A percentile compares a stretch with the other conserved stretches of the same genome.
Conservation (phyloP, 768 basidiomycete genomes). For the Suillus bovinus region DNA sequence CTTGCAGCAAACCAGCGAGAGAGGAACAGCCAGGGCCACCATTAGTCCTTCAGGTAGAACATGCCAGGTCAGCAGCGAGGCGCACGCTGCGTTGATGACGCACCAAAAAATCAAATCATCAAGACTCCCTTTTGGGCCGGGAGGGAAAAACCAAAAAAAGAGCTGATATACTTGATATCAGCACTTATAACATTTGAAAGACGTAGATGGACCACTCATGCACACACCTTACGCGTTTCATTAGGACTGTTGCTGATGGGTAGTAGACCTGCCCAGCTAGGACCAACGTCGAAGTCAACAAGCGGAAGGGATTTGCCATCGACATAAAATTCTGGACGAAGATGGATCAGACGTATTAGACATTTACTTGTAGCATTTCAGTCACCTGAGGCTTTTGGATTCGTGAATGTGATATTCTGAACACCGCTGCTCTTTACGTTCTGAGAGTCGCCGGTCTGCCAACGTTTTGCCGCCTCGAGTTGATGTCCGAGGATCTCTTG, state of each 20-base stretch:
- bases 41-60: background rate
- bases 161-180: constrained; percentile 33
- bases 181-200: background rate
- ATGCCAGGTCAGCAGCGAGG: too few species aligned
- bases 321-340: constrained; percentile 63
- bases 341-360: constrained; percentile 11
- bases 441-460: constrained; percentile 12
- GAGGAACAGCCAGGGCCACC: background rate
- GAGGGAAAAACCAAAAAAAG: constrained; percentile 86
- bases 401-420: background rate
- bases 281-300: constrained; percentile 72
- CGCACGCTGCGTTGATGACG: background rate
- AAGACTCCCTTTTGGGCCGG: constrained; percentile 60
- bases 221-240: constrained; percentile 64
- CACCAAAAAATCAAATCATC: background rate
- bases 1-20: background rate
- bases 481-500: constrained; percentile 47
- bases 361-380: background rate
- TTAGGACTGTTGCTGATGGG: constrained; percentile 62
- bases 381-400: background rate
- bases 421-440: constrained; percentile 22
- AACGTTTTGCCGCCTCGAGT: constrained; percentile 31
- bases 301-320: constrained; percentile 64
- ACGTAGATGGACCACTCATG: background rate
- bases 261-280: constrained; percentile 72